Percentiles rank a stretch among this genome's conserved stretches.
Conservation (phyloP, 148 eudicot species). For the Oxyria digyna region DNA sequence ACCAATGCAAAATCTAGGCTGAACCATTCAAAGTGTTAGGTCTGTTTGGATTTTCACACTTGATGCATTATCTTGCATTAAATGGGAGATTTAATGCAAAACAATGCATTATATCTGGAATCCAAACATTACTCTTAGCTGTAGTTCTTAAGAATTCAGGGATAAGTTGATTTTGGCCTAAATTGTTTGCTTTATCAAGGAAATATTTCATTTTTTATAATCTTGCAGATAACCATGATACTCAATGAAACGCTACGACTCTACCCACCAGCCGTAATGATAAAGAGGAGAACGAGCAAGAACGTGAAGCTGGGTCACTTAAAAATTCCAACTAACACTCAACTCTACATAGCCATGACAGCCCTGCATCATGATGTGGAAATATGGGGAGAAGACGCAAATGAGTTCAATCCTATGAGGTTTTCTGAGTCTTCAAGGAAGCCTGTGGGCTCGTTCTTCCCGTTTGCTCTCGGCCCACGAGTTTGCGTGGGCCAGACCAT, state of each 20-base stretch:
- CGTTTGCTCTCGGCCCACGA: slow-evolving; percentile 58
- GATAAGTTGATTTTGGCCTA: no score
- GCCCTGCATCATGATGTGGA: slow-evolving; percentile 56
- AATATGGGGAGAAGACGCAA: slow-evolving; percentile 68
- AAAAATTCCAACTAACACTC: slow-evolving; percentile 40
- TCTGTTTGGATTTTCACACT: no score
- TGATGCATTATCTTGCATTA: no score
- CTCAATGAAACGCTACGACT: slow-evolving; percentile 56
- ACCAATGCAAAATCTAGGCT: not conserved
- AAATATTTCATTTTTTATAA: not conserved
- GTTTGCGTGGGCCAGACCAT: slow-evolving; percentile 68
- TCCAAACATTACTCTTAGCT: no score
- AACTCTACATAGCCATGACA: slow-evolving; percentile 45
- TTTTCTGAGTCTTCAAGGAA: slow-evolving; percentile 29
- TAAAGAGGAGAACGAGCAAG: slow-evolving; percentile 36
- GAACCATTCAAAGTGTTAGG: not conserved
- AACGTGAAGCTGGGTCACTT: slow-evolving; percentile 31
- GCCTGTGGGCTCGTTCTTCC: slow-evolving; percentile 48
- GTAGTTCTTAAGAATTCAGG: no score
- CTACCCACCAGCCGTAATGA: slow-evolving; percentile 55
- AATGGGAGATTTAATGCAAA: no score
- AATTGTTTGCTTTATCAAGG: not conserved
- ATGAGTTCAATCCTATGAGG: slow-evolving; percentile 61
- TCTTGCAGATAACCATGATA: slow-evolving; percentile 44
- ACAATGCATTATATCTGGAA: no score